These are phyloP conservation scores for Cercospora beticola DNA, from an alignment of 2,329 filamentous ascomycete species.

Conservation along the genomic window DNA sequence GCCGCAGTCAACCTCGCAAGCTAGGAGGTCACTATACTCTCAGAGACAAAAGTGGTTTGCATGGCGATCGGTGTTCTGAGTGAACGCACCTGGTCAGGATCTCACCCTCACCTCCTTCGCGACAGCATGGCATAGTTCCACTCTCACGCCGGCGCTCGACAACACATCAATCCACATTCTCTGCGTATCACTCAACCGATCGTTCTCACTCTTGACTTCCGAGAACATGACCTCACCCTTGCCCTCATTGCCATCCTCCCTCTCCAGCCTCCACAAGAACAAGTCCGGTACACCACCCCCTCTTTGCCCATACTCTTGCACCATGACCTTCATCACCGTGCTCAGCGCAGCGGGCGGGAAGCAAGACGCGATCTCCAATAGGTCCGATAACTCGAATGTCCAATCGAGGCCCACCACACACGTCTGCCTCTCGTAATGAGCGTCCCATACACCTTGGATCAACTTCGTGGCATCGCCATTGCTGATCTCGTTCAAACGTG, in stretches of 20 bases:
- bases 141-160: slow-evolving; percentile 76
- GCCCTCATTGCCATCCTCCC: slow-evolving; percentile 24
- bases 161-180: slow-evolving; percentile 95
- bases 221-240: slow-evolving; percentile 41
- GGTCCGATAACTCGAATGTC: slow-evolving; percentile 76
- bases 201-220: slow-evolving; percentile 65
- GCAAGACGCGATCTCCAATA: slow-evolving; percentile 74
- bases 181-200: slow-evolving; percentile 93
- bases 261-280: slow-evolving; percentile 71
- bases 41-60: background rate
- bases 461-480: slow-evolving; percentile 74
- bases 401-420: slow-evolving; percentile 92
- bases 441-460: slow-evolving; percentile 65
- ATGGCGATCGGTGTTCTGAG: background rate
- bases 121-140: slow-evolving; percentile 73
- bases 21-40: background rate
- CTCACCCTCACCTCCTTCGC: slow-evolving; percentile 52
- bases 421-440: slow-evolving; percentile 68
- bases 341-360: slow-evolving; percentile 80
- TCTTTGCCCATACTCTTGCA: slow-evolving; percentile 86
- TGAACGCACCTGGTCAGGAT: background rate
- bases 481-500: slow-evolving; percentile 77
- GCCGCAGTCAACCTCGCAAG: background rate
- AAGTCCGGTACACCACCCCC: slow-evolving; percentile 89
- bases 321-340: slow-evolving; percentile 86